Percentiles rank a stretch among this genome's conserved stretches.
Conservation (phyloP, 768 basidiomycete genomes). For the Arthromyces matolae region DNA sequence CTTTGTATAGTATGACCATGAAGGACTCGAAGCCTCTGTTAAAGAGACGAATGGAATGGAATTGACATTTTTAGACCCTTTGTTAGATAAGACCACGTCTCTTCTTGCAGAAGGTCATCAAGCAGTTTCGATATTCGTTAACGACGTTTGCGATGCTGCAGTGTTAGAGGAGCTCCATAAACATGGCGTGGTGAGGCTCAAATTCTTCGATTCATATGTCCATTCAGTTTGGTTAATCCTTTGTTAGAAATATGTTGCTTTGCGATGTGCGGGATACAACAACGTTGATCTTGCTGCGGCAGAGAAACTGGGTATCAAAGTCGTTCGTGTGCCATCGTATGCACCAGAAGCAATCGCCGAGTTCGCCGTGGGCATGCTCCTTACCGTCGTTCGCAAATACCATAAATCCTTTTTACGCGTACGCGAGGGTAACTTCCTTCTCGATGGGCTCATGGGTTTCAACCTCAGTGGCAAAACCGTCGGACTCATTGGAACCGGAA, state of each 20-base stretch:
- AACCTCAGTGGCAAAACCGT: constrained; percentile 40
- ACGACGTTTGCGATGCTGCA: constrained; percentile 35
- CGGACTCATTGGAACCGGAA: constrained; percentile 42
- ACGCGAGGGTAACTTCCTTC: constrained; percentile 43
- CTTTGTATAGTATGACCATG: constrained; percentile 31
- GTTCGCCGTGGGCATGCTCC: constrained; percentile 43
- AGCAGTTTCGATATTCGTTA: constrained; percentile 41
- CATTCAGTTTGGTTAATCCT: not conserved
- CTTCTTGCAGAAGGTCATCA: constrained; percentile 34
- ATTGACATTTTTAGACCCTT: constrained; percentile 36
- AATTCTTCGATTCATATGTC: not conserved
- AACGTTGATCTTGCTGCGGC: constrained; percentile 37
- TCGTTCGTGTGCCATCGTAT: constrained; percentile 40
- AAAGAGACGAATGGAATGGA: constrained; percentile 24
- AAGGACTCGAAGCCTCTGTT: constrained; percentile 28
- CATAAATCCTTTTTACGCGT: constrained; percentile 45
- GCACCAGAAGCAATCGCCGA: constrained; percentile 43
- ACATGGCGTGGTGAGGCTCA: constrained; percentile 32
- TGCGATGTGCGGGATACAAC: constrained; percentile 42
- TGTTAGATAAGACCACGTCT: constrained; percentile 33
- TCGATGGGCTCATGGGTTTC: constrained; percentile 40
- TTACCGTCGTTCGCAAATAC: constrained; percentile 43
- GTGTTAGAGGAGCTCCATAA: constrained; percentile 30
- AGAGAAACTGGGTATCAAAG: constrained; percentile 29
- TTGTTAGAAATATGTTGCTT: constrained; percentile 35